A percentile compares a stretch with the other conserved stretches of the same genome.
Conservation (phyloP, 1,284 basidiomycete species). For the Rhodotorula mucilaginosa region DNA sequence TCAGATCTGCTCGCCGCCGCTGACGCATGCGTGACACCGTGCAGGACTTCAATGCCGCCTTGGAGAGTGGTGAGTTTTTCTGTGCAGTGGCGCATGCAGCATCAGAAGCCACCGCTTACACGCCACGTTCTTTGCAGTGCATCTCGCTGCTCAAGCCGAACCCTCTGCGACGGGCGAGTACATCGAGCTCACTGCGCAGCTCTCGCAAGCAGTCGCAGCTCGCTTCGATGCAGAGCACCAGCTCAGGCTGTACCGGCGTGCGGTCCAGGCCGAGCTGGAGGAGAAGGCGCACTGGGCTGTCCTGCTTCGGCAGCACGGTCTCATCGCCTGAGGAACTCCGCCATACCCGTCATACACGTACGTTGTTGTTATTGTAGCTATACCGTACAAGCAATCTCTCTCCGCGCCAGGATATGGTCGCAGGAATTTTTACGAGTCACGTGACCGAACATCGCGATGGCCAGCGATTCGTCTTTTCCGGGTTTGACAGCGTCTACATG, state of each 20-base stretch:
- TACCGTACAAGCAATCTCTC: too few species aligned
- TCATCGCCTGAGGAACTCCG: neutral
- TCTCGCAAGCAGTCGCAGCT: constrained; percentile 1
- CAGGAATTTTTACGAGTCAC: too few species aligned
- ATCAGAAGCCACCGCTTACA: neutral
- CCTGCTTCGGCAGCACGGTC: constrained; percentile 20
- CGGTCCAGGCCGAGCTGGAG: constrained; percentile 5
- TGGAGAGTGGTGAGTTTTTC: constrained; percentile 14
- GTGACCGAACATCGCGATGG: too few species aligned
- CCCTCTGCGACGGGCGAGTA: constrained; percentile 24
- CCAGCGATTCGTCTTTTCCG: too few species aligned
- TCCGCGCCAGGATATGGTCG: too few species aligned
- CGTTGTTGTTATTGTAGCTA: too few species aligned
- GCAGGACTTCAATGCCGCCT: constrained; percentile 25
- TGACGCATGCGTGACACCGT: neutral
- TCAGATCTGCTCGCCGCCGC: too few species aligned
- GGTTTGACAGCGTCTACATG: constrained; percentile 1
- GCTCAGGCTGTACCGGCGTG: constrained; percentile 14
- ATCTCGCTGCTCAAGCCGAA: constrained; percentile 21
- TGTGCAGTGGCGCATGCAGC: neutral
- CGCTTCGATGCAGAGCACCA: constrained; percentile 24
- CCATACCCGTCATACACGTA: too few species aligned
- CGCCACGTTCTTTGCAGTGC: constrained; percentile 5
- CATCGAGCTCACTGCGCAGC: constrained; percentile 17
- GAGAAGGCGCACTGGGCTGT: constrained; percentile 19